Conservation (phyloP, 129 eudicot genomes). For the Flaveria linearis region DNA sequence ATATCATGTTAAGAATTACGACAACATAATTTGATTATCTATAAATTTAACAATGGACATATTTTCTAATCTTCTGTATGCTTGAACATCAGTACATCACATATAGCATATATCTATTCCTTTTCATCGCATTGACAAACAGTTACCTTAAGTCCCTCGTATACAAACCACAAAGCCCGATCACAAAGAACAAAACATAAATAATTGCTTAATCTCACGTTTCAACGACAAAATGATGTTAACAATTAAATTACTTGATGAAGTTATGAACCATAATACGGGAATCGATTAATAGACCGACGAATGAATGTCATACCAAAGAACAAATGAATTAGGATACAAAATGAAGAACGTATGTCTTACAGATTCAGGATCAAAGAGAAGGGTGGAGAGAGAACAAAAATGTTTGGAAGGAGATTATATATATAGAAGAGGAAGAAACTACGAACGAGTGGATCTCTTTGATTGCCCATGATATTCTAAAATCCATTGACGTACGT, state of each 20-base stretch:
- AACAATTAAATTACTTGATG: too few species aligned
- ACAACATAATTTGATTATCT: too few species aligned
- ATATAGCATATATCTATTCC: neutral
- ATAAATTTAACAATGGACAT: too few species aligned
- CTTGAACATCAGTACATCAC: neutral
- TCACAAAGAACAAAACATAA: conserved; percentile 10
- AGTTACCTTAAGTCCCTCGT: conserved; percentile 1
- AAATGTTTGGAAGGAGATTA: conserved; percentile 6
- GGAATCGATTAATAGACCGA: neutral
- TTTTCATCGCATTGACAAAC: neutral
- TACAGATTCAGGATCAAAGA: conserved; percentile 22
- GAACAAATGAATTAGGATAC: neutral
- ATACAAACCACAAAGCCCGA: conserved; percentile 5
- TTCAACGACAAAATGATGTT: too few species aligned
- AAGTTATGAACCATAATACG: neutral
- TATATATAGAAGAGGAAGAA: conserved; percentile 19
- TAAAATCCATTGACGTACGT: conserved; percentile 22
- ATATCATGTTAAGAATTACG: too few species aligned
- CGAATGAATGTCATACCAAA: neutral
- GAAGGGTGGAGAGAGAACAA: conserved; percentile 14
- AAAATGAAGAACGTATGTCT: too few species aligned
- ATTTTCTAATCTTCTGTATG: neutral
- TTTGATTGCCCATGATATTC: conserved; percentile 16
- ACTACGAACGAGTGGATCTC: conserved; percentile 21
- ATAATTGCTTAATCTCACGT: too few species aligned